These are phyloP conservation scores for Lachancea cidri DNA, from an alignment of 805 yeast genomes.

Conservation along the genomic window DNA sequence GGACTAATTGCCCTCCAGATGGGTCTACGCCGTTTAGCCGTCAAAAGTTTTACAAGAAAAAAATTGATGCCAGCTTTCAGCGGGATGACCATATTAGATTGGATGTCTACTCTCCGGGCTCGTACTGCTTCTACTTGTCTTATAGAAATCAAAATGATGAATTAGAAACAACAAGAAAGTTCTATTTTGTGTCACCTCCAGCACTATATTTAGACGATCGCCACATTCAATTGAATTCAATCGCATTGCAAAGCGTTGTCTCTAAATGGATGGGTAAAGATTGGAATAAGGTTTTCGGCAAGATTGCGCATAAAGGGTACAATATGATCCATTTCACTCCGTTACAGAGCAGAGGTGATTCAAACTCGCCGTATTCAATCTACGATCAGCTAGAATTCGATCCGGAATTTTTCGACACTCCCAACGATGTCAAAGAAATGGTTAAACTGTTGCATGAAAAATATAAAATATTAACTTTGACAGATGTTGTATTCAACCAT, in stretches of 20 bases:
- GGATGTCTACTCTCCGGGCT: conserved; percentile 66
- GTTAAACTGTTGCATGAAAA: conserved; percentile 46
- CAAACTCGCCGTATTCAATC: conserved; percentile 91
- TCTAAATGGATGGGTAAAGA: conserved; percentile 86
- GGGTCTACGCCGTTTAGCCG: conserved; percentile 47
- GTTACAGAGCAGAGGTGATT: conserved; percentile 79
- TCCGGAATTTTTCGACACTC: conserved; percentile 51
- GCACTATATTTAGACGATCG: conserved; percentile 51
- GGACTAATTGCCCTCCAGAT: conserved; percentile 65
- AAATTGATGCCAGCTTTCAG: conserved; percentile 55
- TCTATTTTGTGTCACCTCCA: conserved; percentile 78
- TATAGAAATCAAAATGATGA: conserved; percentile 40
- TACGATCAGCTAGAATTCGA: conserved; percentile 81
- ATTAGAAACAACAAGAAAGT: conserved; percentile 49
- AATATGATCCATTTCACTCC: conserved; percentile 98
- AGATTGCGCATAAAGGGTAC: conserved; percentile 70
- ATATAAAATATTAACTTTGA: conserved; percentile 65
- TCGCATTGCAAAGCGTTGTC: conserved; percentile 77
- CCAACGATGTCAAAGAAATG: conserved; percentile 48
- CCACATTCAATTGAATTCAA: conserved; percentile 66
- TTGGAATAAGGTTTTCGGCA: conserved; percentile 65
- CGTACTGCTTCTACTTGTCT: conserved; percentile 67
- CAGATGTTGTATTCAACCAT: conserved; percentile 93
- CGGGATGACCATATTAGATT: conserved; percentile 58
- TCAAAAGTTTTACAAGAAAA: conserved; percentile 45